Percentiles rank a stretch among this genome's conserved stretches.
phyloP scores from a whole-genome alignment of 2,329 filamentous ascomycete genomes.

The Arthroderma sp. region DNA sequence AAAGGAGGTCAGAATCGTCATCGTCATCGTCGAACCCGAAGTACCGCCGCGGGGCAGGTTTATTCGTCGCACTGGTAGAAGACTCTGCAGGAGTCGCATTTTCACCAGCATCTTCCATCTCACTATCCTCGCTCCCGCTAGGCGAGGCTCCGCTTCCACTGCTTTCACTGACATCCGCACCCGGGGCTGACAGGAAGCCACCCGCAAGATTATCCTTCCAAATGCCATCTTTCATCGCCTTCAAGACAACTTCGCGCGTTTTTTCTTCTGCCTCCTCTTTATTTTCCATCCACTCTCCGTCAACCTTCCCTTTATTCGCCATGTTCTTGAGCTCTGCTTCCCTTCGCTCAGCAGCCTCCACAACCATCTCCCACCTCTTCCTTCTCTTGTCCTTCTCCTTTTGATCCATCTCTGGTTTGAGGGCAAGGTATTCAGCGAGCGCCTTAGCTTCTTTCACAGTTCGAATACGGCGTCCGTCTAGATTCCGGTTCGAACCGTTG shows the following conservation, averaged over 20 bases:
- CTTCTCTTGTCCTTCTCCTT: constrained; percentile 79
- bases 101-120: constrained; percentile 21
- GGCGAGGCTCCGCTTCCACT: constrained; percentile 16
- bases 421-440: constrained; percentile 82
- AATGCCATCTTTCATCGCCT: constrained; percentile 52
- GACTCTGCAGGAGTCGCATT: constrained; percentile 17
- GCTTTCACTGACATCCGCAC: constrained; percentile 19
- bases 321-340: constrained; percentile 67
- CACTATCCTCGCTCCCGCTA: constrained; percentile 23
- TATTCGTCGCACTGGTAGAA: constrained; percentile 12
- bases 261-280: constrained; percentile 82
- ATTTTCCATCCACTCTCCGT: constrained; percentile 88
- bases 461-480: constrained; percentile 77
- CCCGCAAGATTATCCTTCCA: constrained; percentile 32
- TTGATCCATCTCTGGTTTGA: constrained; percentile 94
- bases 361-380: constrained; percentile 72
- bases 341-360: constrained; percentile 68
- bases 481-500: constrained; percentile 81
- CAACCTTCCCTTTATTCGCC: constrained; percentile 52
- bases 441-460: constrained; percentile 94
- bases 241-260: constrained; percentile 62
- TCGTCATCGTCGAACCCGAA: constrained; percentile 38
- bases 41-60: constrained; percentile 22
- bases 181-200: constrained; percentile 25
- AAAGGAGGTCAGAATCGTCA: constrained; percentile 27